These are phyloP conservation scores for Kwoniella sp. DNA, from an alignment of 768 basidiomycete genomes.

Conservation along the genomic window DNA sequence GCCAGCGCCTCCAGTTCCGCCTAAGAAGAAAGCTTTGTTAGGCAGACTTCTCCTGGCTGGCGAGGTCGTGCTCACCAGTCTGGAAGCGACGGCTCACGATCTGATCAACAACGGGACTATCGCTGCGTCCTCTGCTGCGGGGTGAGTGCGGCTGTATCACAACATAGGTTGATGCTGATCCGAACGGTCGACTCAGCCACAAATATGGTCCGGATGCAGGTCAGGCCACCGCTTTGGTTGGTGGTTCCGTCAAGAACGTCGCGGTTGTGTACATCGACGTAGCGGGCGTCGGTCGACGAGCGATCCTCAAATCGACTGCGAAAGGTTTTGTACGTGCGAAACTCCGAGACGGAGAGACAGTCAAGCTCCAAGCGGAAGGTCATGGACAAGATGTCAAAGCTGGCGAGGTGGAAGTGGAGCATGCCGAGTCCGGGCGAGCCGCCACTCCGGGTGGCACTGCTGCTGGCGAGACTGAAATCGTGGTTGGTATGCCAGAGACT, in stretches of 20 bases:
- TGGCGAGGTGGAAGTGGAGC: constrained; percentile 16
- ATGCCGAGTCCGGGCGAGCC: no score
- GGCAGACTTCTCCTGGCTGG: constrained; percentile 35
- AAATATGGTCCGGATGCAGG: constrained; percentile 64
- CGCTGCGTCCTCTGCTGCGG: constrained; percentile 44
- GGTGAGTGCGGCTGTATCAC: constrained; percentile 29
- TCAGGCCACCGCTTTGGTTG: constrained; percentile 59
- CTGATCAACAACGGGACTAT: constrained; percentile 41
- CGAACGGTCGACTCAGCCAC: constrained; percentile 30
- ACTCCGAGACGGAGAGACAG: constrained; percentile 34
- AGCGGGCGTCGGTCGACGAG: constrained; percentile 65
- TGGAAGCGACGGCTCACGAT: constrained; percentile 45
- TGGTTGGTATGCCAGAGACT: constrained; percentile 38
- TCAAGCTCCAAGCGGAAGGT: constrained; percentile 36
- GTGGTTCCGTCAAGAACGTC: constrained; percentile 66
- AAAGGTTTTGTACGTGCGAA: constrained; percentile 45
- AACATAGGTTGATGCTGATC: not conserved
- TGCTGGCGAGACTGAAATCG: constrained; percentile 19
- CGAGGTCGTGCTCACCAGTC: constrained; percentile 47
- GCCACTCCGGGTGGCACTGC: constrained; percentile 19
- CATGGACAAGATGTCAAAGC: constrained; percentile 8
- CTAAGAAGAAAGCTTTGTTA: constrained; percentile 24
- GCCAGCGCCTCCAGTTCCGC: constrained; percentile 2
- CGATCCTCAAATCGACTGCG: constrained; percentile 58
- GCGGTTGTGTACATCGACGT: constrained; percentile 73